A percentile compares a stretch with the other conserved stretches of the same genome.
phyloP scores from a whole-genome alignment of 2,329 filamentous ascomycete species.

The Neonectria ditissima region DNA sequence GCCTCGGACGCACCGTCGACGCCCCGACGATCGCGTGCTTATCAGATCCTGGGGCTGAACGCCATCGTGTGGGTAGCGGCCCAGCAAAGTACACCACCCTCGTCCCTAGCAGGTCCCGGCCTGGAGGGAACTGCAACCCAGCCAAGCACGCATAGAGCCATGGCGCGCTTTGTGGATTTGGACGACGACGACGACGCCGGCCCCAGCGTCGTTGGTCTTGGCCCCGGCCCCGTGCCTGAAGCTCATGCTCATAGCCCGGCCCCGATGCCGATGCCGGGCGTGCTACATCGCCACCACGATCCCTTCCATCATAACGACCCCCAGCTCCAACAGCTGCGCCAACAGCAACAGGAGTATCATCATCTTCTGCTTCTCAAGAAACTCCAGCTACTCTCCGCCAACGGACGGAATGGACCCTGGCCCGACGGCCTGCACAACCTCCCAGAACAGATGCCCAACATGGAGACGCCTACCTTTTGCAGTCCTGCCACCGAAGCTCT shows the following conservation, averaged over 20 bases:
- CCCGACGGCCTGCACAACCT: slow-evolving; percentile 41
- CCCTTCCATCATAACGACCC: slow-evolving; percentile 37
- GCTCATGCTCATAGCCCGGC: slow-evolving; percentile 37
- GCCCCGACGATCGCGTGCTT: slow-evolving; percentile 35
- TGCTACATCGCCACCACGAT: slow-evolving; percentile 21
- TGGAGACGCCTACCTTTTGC: slow-evolving; percentile 42
- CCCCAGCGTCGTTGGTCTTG: slow-evolving; percentile 24
- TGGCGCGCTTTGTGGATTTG: slow-evolving; percentile 48
- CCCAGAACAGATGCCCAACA: slow-evolving; percentile 39
- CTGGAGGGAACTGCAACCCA: slow-evolving; percentile 8
- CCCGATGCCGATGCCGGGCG: slow-evolving; percentile 40
- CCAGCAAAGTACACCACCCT: not conserved
- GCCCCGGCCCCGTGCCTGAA: slow-evolving; percentile 26
- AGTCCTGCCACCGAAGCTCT: slow-evolving; percentile 43
- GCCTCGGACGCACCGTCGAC: slow-evolving; percentile 30
- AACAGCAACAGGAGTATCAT: slow-evolving; percentile 40
- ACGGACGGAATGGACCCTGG: slow-evolving; percentile 45
- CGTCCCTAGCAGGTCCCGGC: not conserved
- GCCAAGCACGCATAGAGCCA: slow-evolving; percentile 30
- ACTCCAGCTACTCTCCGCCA: slow-evolving; percentile 41
- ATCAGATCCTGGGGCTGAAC: slow-evolving; percentile 45
- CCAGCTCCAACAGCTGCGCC: slow-evolving; percentile 26
- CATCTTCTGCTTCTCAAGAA: slow-evolving; percentile 44
- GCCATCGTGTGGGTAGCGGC: slow-evolving; percentile 4
- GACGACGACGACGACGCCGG: slow-evolving; percentile 42